These are phyloP conservation scores for Phylloporus sp. DNA, from an alignment of 768 basidiomycete genomes.

Conservation along the genomic window DNA sequence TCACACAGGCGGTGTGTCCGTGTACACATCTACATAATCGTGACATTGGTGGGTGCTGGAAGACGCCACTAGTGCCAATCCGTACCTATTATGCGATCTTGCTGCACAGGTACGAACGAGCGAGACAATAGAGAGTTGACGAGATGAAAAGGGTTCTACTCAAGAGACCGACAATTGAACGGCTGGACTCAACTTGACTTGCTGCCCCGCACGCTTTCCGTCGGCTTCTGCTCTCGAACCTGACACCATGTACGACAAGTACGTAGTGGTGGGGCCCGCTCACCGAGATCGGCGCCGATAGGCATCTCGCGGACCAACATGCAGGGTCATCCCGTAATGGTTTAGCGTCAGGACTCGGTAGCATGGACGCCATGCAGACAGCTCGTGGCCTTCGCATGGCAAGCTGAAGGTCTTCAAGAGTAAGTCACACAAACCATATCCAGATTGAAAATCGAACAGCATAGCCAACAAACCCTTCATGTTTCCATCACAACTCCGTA, in stretches of 20 bases:
- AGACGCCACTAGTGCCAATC: conserved; percentile 19
- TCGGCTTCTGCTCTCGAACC: not conserved
- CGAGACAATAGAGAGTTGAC: not conserved
- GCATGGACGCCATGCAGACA: conserved; percentile 18
- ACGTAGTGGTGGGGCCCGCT: not conserved
- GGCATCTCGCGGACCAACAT: not conserved
- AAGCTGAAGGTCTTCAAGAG: no score
- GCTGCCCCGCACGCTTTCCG: not conserved
- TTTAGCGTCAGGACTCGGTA: conserved; percentile 1
- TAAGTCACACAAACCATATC: conserved; percentile 20
- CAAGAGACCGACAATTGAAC: not conserved
- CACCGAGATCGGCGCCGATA: not conserved
- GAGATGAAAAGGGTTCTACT: not conserved
- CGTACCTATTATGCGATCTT: conserved; percentile 1
- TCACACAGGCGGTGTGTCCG: not conserved
- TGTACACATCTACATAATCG: not conserved
- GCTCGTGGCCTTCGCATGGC: conserved; percentile 16
- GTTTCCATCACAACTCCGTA: conserved; percentile 23
- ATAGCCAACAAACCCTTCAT: conserved; percentile 8
- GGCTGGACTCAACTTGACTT: not conserved
- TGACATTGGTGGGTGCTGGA: not conserved
- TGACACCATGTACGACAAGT: not conserved
- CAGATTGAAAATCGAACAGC: conserved; percentile 11
- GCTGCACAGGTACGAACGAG: conserved; percentile 3
- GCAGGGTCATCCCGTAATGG: conserved; percentile 10